A percentile compares a stretch with the other conserved stretches of the same genome.
These are phyloP conservation scores for Berberis vulgaris DNA, from an alignment of 164 flowering plant genomes.

Conservation along the genomic window DNA sequence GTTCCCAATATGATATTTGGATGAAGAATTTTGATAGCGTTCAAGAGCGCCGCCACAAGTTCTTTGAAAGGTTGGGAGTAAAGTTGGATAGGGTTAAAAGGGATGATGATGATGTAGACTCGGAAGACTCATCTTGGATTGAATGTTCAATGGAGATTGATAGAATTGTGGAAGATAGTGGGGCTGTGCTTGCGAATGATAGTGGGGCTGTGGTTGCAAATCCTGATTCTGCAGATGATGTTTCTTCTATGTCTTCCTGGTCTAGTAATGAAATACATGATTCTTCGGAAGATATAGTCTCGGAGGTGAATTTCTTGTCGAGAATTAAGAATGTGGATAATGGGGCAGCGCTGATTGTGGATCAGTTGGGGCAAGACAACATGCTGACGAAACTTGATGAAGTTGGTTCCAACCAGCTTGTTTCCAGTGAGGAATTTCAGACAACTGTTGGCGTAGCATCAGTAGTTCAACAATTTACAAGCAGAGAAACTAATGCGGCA, in stretches of 20 bases:
- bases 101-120: slow-evolving; percentile 24
- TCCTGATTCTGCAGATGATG: slow-evolving; percentile 22
- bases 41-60: slow-evolving; percentile 47
- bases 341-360: slow-evolving; percentile 24
- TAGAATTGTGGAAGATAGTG: slow-evolving; percentile 31
- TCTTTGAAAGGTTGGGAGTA: slow-evolving; percentile 51
- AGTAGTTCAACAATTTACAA: slow-evolving; percentile 23
- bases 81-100: slow-evolving; percentile 10
- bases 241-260: slow-evolving; percentile 27
- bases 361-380: slow-evolving; percentile 24
- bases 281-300: slow-evolving; percentile 11
- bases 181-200: slow-evolving; percentile 33
- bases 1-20: slow-evolving; percentile 48
- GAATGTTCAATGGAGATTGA: slow-evolving; percentile 10
- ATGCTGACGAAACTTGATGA: slow-evolving; percentile 23
- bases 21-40: slow-evolving; percentile 38
- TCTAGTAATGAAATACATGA: slow-evolving; percentile 13
- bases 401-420: slow-evolving; percentile 29
- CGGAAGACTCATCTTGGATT: slow-evolving; percentile 11
- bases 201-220: slow-evolving; percentile 18
- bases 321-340: slow-evolving; percentile 34
- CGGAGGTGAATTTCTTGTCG: slow-evolving; percentile 17
- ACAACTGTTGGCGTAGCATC: slow-evolving; percentile 28
- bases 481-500: slow-evolving; percentile 17
- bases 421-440: slow-evolving; percentile 42